These are phyloP conservation scores for Ehretia macrophylla DNA, from an alignment of 257 asterid genomes.

Conservation along the genomic window DNA sequence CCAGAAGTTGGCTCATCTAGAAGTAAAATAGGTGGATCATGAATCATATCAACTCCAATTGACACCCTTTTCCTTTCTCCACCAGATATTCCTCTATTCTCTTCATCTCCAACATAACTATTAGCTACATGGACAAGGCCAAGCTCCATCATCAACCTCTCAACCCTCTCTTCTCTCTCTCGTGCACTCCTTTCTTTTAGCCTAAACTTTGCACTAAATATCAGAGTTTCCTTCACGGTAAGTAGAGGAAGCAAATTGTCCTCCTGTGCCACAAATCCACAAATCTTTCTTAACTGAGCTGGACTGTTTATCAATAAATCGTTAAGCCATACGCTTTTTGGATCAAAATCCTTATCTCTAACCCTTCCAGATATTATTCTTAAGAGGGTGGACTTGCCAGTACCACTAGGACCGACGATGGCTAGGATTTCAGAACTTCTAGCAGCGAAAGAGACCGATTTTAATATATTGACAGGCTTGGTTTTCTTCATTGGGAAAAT, in stretches of 20 bases:
- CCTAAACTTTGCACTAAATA: slow-evolving; percentile 67
- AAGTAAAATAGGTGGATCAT: slow-evolving; percentile 68
- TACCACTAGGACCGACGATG: slow-evolving; percentile 82
- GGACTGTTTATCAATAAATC: slow-evolving; percentile 37
- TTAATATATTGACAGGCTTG: slow-evolving; percentile 44
- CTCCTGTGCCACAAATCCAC: slow-evolving; percentile 84
- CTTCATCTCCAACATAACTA: slow-evolving; percentile 77
- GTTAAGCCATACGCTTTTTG: slow-evolving; percentile 46
- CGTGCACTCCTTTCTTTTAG: slow-evolving; percentile 38
- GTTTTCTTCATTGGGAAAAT: slow-evolving; percentile 22
- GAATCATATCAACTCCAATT: slow-evolving; percentile 78
- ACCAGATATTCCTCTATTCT: slow-evolving; percentile 75
- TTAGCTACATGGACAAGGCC: slow-evolving; percentile 71
- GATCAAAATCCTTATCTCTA: slow-evolving; percentile 40
- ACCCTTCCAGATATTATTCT: slow-evolving; percentile 64
- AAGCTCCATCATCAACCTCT: slow-evolving; percentile 70
- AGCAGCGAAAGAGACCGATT: slow-evolving; percentile 64
- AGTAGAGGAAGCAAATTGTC: slow-evolving; percentile 73
- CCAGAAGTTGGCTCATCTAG: slow-evolving; percentile 94
- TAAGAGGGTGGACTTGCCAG: slow-evolving; percentile 73
- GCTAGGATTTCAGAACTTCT: slow-evolving; percentile 67
- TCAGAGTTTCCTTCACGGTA: slow-evolving; percentile 68
- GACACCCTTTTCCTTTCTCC: slow-evolving; percentile 85
- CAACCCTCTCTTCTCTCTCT: slow-evolving; percentile 51
- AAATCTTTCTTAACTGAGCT: slow-evolving; percentile 54